Base-by-base conservation (phyloP, 495 filamentous ascomycete species). In the Xylaria curta region DNA sequence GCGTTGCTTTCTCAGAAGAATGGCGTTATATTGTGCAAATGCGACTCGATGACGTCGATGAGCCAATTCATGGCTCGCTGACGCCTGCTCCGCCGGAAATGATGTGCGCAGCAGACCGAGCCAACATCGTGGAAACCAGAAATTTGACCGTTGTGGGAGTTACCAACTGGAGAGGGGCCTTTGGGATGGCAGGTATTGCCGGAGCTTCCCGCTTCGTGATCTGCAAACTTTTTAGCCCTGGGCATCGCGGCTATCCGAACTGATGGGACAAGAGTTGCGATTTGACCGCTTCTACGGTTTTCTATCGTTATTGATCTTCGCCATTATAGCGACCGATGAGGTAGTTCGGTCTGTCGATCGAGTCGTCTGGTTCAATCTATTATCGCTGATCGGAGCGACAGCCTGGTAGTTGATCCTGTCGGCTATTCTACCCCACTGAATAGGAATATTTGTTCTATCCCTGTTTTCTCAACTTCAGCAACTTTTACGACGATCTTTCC, bases 21-120 rank as follows among this genome's bases (percentile, higher is more conserved):
- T 67, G 1, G 36, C 65, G 65, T 54, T 56, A 67, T 67, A 67
- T 38, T 42, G 26, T 60, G 58, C 58, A 15, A 56, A 42, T 67
- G 49, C 33, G 19, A 67, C 65, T 56, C 19, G 12, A 67, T 67
- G 65, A 67, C 49, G 56, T 67, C 65, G 56, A 28, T 28, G 9
- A 3, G 12, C 33, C 19, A 3, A n/a, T 12, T 9, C 42, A 4
- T 40, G 2, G 8, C 28, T 42, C 38, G 24, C 40, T 47, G 44
- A 66, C 28, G 42, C 46, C n/a, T 28, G 2, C 21, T 36, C 47
- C n/a, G 10, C 28, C 47, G 33, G 21, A 54, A 28, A 54, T 54
- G 49, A 49, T 56, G 65, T 67, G 47, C 36, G 33, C 46, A 26
- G 9, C 28, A 17, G 65, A 19, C 31, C 6, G 13, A 40, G 13